A percentile compares a stretch with the other conserved stretches of the same genome.
Evolutionary conservation across 139 green algal genomes (phyloP).

Genomic region (Zygnema circumcarinatum): DNA sequence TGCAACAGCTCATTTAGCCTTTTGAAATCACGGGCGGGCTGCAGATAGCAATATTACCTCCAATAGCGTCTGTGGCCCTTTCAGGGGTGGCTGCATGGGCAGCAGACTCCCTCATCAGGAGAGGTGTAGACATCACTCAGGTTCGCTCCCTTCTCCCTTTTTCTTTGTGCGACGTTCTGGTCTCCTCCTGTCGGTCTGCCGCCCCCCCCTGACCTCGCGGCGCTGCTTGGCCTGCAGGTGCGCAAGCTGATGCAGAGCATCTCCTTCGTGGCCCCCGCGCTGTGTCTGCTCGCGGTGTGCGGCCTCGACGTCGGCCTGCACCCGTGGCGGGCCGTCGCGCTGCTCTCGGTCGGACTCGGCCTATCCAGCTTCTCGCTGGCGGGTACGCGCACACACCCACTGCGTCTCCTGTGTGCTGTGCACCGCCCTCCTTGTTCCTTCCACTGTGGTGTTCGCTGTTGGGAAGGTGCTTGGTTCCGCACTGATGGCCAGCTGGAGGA

Average conservation of each 20-base stretch:
- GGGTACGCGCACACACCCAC: too few relatives aligned
- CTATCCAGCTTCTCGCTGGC: constrained; percentile 49
- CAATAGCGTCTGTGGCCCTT: constrained; percentile 52
- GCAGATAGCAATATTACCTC: constrained; percentile 47
- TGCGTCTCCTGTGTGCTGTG: too few relatives aligned
- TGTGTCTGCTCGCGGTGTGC: constrained; percentile 69
- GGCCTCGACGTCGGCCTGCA: background rate
- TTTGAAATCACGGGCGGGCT: too few relatives aligned
- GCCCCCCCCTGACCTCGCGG: too few relatives aligned
- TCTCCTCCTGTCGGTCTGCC: too few relatives aligned
- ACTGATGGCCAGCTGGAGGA: too few relatives aligned
- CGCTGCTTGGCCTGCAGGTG: too few relatives aligned
- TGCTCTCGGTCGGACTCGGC: constrained; percentile 47
- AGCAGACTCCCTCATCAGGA: constrained; percentile 44
- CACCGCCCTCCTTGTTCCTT: too few relatives aligned
- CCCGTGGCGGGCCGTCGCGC: constrained; percentile 17
- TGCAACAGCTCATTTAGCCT: too few relatives aligned
- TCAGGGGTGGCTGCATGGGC: constrained; percentile 48
- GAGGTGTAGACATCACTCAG: constrained; percentile 40
- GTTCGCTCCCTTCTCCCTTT: constrained; percentile 7
- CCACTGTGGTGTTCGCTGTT: too few relatives aligned
- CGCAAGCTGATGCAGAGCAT: constrained; percentile 84
- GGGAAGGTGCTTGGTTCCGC: too few relatives aligned
- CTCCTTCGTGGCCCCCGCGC: constrained; percentile 86
- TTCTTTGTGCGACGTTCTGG: background rate